A percentile compares a stretch with the other conserved stretches of the same genome.
Conservation (phyloP, 306 rosid species). For the Gastrolobium villosum region DNA sequence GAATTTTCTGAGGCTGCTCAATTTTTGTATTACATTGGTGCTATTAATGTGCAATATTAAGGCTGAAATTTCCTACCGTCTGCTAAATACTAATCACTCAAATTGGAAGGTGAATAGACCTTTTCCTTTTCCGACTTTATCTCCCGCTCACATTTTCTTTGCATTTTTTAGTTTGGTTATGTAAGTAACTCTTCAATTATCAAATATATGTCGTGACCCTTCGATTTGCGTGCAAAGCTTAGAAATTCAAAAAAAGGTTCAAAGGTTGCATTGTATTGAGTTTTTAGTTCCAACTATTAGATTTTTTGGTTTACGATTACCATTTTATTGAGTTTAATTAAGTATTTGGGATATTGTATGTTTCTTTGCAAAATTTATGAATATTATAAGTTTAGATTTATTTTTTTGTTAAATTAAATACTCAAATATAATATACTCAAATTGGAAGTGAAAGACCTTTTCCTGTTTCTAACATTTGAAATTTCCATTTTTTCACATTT, state of each 20-base stretch:
- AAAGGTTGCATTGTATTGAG: too few relatives aligned
- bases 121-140: background rate
- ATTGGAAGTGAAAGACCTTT: background rate
- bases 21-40: constrained; percentile 5
- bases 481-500: background rate
- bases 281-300: too few relatives aligned
- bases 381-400: too few relatives aligned
- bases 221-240: too few relatives aligned
- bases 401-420: too few relatives aligned
- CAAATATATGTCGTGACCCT: too few relatives aligned
- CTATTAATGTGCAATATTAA: background rate
- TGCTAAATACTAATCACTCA: background rate
- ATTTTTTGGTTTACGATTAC: too few relatives aligned
- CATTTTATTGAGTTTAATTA: too few relatives aligned
- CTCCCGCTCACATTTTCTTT: background rate
- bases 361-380: too few relatives aligned
- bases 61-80: background rate
- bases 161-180: background rate
- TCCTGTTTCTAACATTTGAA: background rate
- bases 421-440: too few relatives aligned
- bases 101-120: background rate
- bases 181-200: background rate
- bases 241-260: too few relatives aligned
- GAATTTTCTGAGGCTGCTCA: background rate
- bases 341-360: too few relatives aligned